Evolutionary conservation across 225 moss, liverwort and hornwort species (phyloP), one percentile per base, ranked within the genome.

Genomic region (Pleurozium schreberi): DNA sequence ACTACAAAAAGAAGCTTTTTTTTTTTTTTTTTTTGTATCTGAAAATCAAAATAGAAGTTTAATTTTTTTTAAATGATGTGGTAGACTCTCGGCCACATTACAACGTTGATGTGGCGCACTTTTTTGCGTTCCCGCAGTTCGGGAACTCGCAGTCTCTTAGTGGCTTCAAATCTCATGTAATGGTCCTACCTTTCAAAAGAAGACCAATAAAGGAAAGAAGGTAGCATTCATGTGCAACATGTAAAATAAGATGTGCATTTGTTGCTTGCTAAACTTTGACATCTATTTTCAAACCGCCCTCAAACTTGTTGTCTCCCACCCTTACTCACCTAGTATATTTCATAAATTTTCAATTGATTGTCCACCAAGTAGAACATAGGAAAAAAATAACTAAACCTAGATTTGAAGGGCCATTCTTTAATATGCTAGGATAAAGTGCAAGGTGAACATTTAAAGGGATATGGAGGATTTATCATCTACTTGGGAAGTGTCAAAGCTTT

Each of bases 271-370:
- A 17, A 73, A 11, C 15, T 30, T 74, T 47, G 4, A 47, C 31
- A 74, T 74, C 2, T 31, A 47, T 47, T 74, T 47, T 0, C 0
- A 1, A 74, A 2, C 0, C 30, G 10, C 6, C 3, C 6, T 47
- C 11, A 47, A 31, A 74, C 11, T 47, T 47, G 31, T 74, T 45
- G 18, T 47, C 11, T 18, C 14, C 18, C 6, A 30, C 2, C 17
- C 27, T 45, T 73, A 0, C 0, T 18, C 18, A 30, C 18, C 18
- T 47, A 18, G 4, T 74, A 11, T 28, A 31, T 47, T 31, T 2
- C 1, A 31, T 47, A 74, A 45, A 47, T 31, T 31, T 1, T 47
- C 30, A 74, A 17, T 30, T 45, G 6, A 74, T 31, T 30, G 30
- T 11, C 47, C 11, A 30, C 6, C 15, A 16, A 71, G 1, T 43